These are phyloP conservation scores for Mariannaea sp. DNA, from an alignment of 2,329 filamentous ascomycete genomes.

Conservation along the genomic window DNA sequence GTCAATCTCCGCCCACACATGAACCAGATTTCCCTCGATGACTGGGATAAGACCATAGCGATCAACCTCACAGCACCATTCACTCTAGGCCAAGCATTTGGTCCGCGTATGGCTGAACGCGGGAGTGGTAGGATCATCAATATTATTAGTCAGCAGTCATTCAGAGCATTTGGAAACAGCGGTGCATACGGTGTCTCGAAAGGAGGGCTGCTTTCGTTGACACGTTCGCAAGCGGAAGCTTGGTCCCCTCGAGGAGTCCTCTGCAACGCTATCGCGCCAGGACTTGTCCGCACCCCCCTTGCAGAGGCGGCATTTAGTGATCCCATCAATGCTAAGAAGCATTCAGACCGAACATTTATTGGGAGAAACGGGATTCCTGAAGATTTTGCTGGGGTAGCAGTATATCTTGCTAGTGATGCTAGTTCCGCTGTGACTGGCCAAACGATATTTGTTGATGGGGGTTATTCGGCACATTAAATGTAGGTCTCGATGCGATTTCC, in stretches of 20 bases:
- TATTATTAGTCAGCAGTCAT: slow-evolving; percentile 41
- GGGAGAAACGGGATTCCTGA: slow-evolving; percentile 39
- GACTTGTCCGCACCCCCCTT: slow-evolving; percentile 39
- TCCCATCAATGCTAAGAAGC: slow-evolving; percentile 24
- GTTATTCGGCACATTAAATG: slow-evolving; percentile 37
- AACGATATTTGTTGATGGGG: slow-evolving; percentile 43
- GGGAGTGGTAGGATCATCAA: slow-evolving; percentile 44
- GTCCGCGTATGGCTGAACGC: slow-evolving; percentile 39
- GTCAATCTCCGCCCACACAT: slow-evolving; percentile 40
- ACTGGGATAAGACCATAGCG: slow-evolving; percentile 41
- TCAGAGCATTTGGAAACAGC: slow-evolving; percentile 41
- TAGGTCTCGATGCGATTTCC: too few species aligned
- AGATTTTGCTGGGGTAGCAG: slow-evolving; percentile 40
- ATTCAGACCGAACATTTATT: slow-evolving; percentile 39
- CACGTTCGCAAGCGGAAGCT: slow-evolving; percentile 43
- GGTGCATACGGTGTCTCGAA: slow-evolving; percentile 43
- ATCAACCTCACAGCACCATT: slow-evolving; percentile 44
- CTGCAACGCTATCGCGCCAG: slow-evolving; percentile 43
- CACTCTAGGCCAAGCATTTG: slow-evolving; percentile 40
- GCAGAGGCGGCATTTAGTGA: slow-evolving; percentile 32
- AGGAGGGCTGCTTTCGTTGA: slow-evolving; percentile 39
- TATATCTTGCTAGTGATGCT: slow-evolving; percentile 40
- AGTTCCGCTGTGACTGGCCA: slow-evolving; percentile 42
- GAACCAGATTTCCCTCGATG: slow-evolving; percentile 34
- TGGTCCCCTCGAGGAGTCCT: slow-evolving; percentile 43